These are phyloP conservation scores for Rheum nobile DNA, from an alignment of 148 eudicot species.

Conservation along the genomic window DNA sequence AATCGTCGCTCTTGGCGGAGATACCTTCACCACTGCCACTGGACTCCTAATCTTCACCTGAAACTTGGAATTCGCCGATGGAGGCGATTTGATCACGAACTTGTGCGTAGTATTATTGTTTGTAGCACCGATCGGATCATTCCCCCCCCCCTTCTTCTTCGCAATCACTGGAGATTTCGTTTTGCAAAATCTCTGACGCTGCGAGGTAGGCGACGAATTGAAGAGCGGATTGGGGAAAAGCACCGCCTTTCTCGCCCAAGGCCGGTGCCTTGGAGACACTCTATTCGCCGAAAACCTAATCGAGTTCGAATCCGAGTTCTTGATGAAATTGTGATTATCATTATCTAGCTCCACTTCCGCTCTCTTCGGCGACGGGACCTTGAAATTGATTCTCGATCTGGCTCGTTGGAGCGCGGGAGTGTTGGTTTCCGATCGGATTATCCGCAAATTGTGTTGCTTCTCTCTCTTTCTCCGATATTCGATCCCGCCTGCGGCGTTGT, in stretches of 20 bases:
- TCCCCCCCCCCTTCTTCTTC: constrained; percentile 23
- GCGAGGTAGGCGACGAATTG: constrained; percentile 53
- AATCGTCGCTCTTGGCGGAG: constrained; percentile 40
- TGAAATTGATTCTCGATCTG: constrained; percentile 68
- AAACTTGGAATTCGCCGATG: constrained; percentile 21
- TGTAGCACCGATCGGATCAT: not conserved
- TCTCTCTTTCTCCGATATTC: constrained; percentile 59
- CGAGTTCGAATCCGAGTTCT: not conserved
- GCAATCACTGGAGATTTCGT: constrained; percentile 53
- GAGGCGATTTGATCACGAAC: constrained; percentile 60
- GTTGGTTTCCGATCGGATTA: constrained; percentile 25
- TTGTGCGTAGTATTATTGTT: constrained; percentile 43
- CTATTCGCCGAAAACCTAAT: constrained; percentile 43
- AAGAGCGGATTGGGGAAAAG: constrained; percentile 83
- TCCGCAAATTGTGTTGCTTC: constrained; percentile 40
- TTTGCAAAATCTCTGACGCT: constrained; percentile 40
- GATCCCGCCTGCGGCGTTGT: constrained; percentile 27
- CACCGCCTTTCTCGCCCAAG: constrained; percentile 85
- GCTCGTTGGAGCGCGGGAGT: constrained; percentile 41
- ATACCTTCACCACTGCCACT: constrained; percentile 16
- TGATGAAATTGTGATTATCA: constrained; percentile 18
- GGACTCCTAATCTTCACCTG: constrained; percentile 46
- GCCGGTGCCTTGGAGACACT: constrained; percentile 79
- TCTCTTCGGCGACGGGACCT: constrained; percentile 39
- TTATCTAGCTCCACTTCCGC: constrained; percentile 27